A percentile compares a stretch with the other conserved stretches of the same genome.
phyloP scores from a whole-genome alignment of 768 basidiomycete genomes.

The Lactarius tabidus region DNA sequence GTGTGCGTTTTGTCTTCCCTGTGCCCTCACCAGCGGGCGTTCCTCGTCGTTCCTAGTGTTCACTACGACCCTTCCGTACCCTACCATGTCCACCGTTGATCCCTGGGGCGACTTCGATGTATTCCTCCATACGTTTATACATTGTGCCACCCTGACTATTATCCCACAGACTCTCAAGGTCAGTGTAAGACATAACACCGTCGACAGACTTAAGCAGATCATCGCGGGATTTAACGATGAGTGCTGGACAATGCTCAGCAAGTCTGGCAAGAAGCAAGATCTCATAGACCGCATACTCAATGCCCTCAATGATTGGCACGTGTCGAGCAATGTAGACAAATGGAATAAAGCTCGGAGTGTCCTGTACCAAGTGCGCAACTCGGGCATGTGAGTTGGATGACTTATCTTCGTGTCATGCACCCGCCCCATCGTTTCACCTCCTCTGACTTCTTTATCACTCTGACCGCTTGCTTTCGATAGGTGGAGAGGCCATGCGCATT shows the following conservation, averaged over 20 bases:
- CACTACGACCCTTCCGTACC: background rate
- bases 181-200: conserved; percentile 71
- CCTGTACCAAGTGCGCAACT: conserved; percentile 58
- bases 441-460: background rate
- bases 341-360: conserved; percentile 69
- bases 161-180: conserved; percentile 58
- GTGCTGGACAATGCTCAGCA: conserved; percentile 60
- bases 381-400: conserved; percentile 56
- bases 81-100: conserved; percentile 55
- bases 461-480: background rate
- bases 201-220: conserved; percentile 82
- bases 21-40: background rate
- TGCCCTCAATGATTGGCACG: conserved; percentile 59
- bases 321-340: conserved; percentile 51
- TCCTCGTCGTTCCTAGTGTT: background rate
- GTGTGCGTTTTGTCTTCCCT: conserved; percentile 27
- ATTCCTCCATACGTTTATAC: conserved; percentile 27
- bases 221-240: conserved; percentile 74
- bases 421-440: background rate
- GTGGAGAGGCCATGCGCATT: conserved; percentile 20
- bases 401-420: background rate
- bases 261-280: conserved; percentile 84
- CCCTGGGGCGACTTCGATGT: conserved; percentile 77
- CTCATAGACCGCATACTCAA: conserved; percentile 71
- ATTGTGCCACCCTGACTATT: conserved; percentile 15